A percentile compares a stretch with the other conserved stretches of the same genome.
phyloP scores from a whole-genome alignment of 768 basidiomycete genomes.

The Plicaturopsis crispa region DNA sequence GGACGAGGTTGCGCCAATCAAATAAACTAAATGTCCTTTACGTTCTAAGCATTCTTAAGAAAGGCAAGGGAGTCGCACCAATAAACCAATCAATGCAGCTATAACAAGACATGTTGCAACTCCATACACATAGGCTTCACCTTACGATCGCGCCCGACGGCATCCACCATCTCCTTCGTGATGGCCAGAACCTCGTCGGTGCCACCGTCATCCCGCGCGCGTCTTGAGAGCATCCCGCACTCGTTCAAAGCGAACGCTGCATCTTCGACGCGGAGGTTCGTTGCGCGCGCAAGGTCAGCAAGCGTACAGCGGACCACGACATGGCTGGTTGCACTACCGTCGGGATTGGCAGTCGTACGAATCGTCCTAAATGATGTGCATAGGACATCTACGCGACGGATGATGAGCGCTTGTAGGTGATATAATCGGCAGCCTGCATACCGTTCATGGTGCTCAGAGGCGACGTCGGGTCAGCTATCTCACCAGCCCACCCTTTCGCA shows the following conservation, averaged over 20 bases:
- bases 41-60: too few species aligned
- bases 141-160: constrained; percentile 55
- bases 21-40: constrained; percentile 13
- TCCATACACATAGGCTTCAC: constrained; percentile 69
- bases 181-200: constrained; percentile 48
- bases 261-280: constrained; percentile 79
- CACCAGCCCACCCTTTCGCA: constrained; percentile 73
- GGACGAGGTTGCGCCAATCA: constrained; percentile 34
- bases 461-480: constrained; percentile 34
- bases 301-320: constrained; percentile 65
- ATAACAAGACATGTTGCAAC: constrained; percentile 47
- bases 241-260: constrained; percentile 85
- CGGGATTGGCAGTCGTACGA: constrained; percentile 47
- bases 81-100: too few species aligned
- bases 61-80: too few species aligned
- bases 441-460: constrained; percentile 25
- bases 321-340: constrained; percentile 68
- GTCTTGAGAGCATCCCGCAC: constrained; percentile 62
- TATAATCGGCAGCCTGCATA: constrained; percentile 10
- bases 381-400: constrained; percentile 33
- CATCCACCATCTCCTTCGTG: constrained; percentile 60
- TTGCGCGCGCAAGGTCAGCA: constrained; percentile 69
- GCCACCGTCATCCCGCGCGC: constrained; percentile 19
- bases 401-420: constrained; percentile 2
- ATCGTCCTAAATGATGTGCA: constrained; percentile 49